phyloP scores from a whole-genome alignment of 441 rosid genomes.

The Capsella rubella region DNA sequence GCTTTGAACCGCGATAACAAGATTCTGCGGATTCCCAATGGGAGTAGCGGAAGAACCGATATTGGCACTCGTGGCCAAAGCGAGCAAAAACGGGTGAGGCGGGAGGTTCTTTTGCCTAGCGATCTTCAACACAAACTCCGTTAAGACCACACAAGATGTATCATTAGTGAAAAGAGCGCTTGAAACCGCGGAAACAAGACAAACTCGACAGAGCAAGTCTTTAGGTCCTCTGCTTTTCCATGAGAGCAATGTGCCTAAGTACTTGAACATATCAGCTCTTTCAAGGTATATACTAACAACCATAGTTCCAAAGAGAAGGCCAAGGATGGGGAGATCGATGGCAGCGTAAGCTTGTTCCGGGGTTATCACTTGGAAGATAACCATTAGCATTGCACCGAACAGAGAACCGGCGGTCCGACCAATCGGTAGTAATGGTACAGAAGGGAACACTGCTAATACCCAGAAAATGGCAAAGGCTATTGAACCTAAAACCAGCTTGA shows the following conservation, averaged over 20 bases:
- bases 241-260: slow-evolving; percentile 69
- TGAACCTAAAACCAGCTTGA: slow-evolving; percentile 64
- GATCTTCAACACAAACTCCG: slow-evolving; percentile 76
- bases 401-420: slow-evolving; percentile 94
- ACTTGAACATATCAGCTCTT: slow-evolving; percentile 79
- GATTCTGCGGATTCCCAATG: slow-evolving; percentile 89
- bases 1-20: slow-evolving; percentile 76
- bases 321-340: slow-evolving; percentile 84
- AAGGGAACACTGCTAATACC: slow-evolving; percentile 86
- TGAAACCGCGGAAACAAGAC: slow-evolving; percentile 76
- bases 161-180: slow-evolving; percentile 94
- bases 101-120: slow-evolving; percentile 80
- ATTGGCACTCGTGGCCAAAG: slow-evolving; percentile 81
- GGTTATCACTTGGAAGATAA: slow-evolving; percentile 66
- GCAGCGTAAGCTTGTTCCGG: slow-evolving; percentile 83
- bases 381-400: slow-evolving; percentile 87
- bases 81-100: slow-evolving; percentile 76
- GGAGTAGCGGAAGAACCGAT: slow-evolving; percentile 90
- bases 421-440: slow-evolving; percentile 74
- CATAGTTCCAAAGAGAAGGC: slow-evolving; percentile 93
- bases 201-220: slow-evolving; percentile 72
- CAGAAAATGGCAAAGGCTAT: slow-evolving; percentile 77
- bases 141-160: slow-evolving; percentile 76
- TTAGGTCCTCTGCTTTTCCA: slow-evolving; percentile 79
- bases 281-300: slow-evolving; percentile 84